Evolutionary conservation across 2,329 filamentous ascomycete species (phyloP).

Genomic region (Apiospora arundinis): DNA sequence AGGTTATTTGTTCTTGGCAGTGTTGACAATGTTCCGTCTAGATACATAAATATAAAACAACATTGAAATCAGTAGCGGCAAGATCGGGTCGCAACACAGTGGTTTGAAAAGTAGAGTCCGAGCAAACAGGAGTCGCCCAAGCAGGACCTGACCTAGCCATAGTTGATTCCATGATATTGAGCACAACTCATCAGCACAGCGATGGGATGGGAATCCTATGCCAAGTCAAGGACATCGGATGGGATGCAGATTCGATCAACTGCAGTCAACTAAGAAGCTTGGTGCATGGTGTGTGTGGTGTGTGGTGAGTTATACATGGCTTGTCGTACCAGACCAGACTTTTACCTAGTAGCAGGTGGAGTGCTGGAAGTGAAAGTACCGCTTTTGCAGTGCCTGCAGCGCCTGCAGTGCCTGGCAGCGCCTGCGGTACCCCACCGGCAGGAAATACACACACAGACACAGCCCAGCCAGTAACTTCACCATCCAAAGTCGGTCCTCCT

Average conservation of each 20-base stretch:
- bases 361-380: neutral
- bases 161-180: neutral
- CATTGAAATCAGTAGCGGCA: neutral
- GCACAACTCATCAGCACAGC: too few relatives aligned
- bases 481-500: neutral
- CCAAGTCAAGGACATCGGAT: neutral
- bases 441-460: slow-evolving; percentile 8
- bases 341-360: neutral
- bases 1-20: slow-evolving; percentile 12
- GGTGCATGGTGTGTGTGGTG: neutral
- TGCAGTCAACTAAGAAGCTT: neutral
- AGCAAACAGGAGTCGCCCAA: slow-evolving; percentile 12
- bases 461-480: neutral
- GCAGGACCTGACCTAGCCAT: neutral
- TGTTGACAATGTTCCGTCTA: slow-evolving; percentile 12
- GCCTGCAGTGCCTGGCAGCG: too few relatives aligned
- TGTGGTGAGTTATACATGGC: neutral
- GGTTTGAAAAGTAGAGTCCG: slow-evolving; percentile 2
- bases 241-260: neutral
- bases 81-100: slow-evolving; percentile 12
- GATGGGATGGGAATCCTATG: neutral
- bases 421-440: slow-evolving; percentile 2
- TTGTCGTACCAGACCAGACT: neutral
- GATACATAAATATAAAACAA: slow-evolving; percentile 17
- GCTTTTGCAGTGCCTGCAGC: neutral